Percentiles rank a stretch among this genome's conserved stretches.
Conservation (phyloP, 2,329 filamentous ascomycete genomes). For the Xylaria hypoxylon region DNA sequence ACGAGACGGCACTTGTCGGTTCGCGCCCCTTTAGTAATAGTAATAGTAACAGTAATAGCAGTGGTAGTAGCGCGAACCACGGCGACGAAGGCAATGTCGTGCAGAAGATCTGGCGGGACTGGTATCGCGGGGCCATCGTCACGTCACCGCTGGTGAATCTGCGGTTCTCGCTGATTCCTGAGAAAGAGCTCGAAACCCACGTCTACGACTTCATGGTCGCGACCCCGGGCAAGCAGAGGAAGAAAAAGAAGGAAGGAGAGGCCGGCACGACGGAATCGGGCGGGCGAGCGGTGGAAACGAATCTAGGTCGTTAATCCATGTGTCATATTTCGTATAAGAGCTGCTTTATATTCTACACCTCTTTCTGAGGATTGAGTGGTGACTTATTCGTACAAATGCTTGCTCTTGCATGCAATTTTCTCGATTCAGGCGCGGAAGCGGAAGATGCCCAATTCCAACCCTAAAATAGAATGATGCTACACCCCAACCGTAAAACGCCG, state of each 20-base stretch:
- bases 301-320: slow-evolving; percentile 10
- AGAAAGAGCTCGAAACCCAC: slow-evolving; percentile 56
- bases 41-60: no score
- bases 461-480: slow-evolving; percentile 23
- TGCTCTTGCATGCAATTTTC: neutral
- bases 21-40: no score
- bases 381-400: slow-evolving; percentile 42
- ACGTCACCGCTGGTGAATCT: slow-evolving; percentile 56
- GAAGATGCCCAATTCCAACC: neutral
- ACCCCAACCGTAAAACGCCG: slow-evolving; percentile 33
- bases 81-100: slow-evolving; percentile 50
- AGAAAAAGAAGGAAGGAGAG: neutral
- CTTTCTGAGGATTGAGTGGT: slow-evolving; percentile 46
- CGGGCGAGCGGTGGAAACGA: neutral
- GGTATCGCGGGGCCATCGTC: slow-evolving; percentile 57
- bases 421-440: neutral
- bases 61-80: no score
- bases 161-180: slow-evolving; percentile 59
- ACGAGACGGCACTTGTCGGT: slow-evolving; percentile 42
- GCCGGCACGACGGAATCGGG: neutral
- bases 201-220: slow-evolving; percentile 34
- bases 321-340: slow-evolving; percentile 32
- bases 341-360: slow-evolving; percentile 38
- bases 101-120: slow-evolving; percentile 62
- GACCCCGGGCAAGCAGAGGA: slow-evolving; percentile 16